Base-by-base conservation (phyloP, 371 early-diverging fungal genomes). In the Mucor sp. region DNA sequence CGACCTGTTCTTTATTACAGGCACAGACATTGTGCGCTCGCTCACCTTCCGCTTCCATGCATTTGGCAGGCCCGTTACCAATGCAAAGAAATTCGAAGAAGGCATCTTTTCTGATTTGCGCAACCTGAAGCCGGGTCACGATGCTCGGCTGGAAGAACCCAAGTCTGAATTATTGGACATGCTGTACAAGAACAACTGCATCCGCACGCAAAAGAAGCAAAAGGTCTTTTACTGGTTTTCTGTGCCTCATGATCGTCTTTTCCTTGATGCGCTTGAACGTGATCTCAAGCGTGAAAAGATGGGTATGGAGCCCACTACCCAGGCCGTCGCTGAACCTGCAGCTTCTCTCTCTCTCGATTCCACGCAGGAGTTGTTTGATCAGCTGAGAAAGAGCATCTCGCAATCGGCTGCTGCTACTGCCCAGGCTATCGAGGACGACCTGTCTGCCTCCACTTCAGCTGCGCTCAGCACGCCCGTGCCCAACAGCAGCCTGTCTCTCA, bases 211-310 rank as follows among this genome's bases (percentile, higher is more conserved):
- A 81, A 99, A 99, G 88, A 99, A 99, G 82, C 97, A 97, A 78
- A 99, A 99, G 72, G 99, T 99, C 17, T 99, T 99, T 79, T 97
- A 90, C 77, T 99, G 99, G 99, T 94, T 93, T 79, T 93, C 95
- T 39, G 99, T 99, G 6, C 97, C 96, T 19, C 99, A 99, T 81
- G 99, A 99, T 80, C 84, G 94, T 43, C 88, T 98, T 50, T 97
- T 97, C 75, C 88, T 95, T 62, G 99, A 99, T 83, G 99, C 99
- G 21, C 87, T 99, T 41, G 99, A 99, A 81, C 91, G 99, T 58
- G 99, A 99, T 79, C 80, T 99, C 33, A 96, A 98, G 82, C 89
- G 99, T 58, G 99, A 99, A 83, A 89, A 92, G 35, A 85, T 91
- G 72, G 94, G 93, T 4, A 79, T 90, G 35, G 93, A 93, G 68